Conservation (phyloP, 208 protist genomes). For the Sergeia podlipaevii region DNA sequence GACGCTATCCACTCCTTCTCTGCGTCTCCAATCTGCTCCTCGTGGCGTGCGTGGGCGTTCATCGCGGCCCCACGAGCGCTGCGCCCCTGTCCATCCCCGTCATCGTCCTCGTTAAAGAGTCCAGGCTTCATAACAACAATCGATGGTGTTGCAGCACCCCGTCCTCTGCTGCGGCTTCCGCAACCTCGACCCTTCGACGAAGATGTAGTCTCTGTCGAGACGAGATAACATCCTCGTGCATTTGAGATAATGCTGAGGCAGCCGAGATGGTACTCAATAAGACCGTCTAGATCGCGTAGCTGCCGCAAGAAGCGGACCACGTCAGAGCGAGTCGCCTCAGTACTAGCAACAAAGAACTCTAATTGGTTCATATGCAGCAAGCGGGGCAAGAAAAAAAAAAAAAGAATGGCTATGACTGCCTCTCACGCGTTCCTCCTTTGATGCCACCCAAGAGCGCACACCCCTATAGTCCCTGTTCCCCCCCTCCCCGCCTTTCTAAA, state of each 20-base stretch:
- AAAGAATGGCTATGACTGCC: too few species aligned
- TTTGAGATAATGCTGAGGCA: conserved; percentile 35
- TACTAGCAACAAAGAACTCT: conserved; percentile 66
- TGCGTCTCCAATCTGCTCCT: neutral
- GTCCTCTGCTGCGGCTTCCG: neutral
- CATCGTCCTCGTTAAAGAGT: neutral
- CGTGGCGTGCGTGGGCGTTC: neutral
- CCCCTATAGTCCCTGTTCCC: too few species aligned
- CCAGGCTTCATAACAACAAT: too few species aligned
- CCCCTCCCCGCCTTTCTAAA: too few species aligned
- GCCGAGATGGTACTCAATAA: conserved; percentile 49
- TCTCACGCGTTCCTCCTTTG: too few species aligned
- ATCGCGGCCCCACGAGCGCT: conserved; percentile 1
- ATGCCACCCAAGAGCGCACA: too few species aligned
- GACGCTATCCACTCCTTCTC: neutral
- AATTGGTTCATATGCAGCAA: conserved; percentile 48
- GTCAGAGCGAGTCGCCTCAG: conserved; percentile 49
- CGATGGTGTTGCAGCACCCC: conserved; percentile 9
- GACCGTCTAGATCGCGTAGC: conserved; percentile 53
- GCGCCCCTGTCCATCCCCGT: neutral
- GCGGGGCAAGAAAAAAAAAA: conserved; percentile 14
- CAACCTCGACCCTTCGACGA: neutral
- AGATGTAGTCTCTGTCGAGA: neutral
- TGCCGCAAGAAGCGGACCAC: conserved; percentile 62
- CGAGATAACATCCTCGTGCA: conserved; percentile 9